Evolutionary conservation across 306 rosid genomes (phyloP).

Genomic region (Sindora glabra): DNA sequence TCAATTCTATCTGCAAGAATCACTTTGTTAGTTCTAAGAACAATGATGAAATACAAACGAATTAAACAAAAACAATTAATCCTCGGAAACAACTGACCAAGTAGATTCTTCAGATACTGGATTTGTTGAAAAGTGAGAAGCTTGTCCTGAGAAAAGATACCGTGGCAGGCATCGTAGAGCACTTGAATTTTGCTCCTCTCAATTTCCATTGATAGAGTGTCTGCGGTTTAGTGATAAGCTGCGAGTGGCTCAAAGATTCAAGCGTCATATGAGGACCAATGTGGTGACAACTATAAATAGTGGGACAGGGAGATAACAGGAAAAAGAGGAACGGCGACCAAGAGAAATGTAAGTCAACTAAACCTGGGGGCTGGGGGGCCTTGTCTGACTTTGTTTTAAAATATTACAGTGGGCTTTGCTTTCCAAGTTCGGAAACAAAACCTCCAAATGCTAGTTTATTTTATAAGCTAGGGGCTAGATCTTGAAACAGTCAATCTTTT

Average conservation of each 20-base stretch:
- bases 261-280: not conserved
- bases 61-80: not conserved
- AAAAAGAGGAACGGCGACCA: conserved; percentile 4
- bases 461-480: conserved; percentile 12
- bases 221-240: not conserved
- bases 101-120: conserved; percentile 29
- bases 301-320: not conserved
- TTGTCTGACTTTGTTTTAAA: not conserved
- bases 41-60: not conserved
- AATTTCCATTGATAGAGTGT: conserved; percentile 12
- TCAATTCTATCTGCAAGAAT: conserved; percentile 28
- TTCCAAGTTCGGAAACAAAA: not conserved
- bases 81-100: conserved; percentile 16
- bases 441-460: too few relatives aligned
- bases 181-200: conserved; percentile 42
- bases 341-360: not conserved
- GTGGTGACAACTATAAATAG: not conserved
- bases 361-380: conserved; percentile 47
- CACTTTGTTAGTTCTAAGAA: not conserved
- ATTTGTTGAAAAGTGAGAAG: conserved; percentile 41
- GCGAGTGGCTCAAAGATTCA: not conserved
- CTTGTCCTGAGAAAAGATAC: conserved; percentile 27
- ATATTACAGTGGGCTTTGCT: conserved; percentile 24
- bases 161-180: conserved; percentile 37
- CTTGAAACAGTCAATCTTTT: conserved; percentile 7